Evolutionary conservation across 1,139 yeast genomes (phyloP), one percentile per base, ranked within the genome.

Genomic region (Hansenula lynferdii): DNA sequence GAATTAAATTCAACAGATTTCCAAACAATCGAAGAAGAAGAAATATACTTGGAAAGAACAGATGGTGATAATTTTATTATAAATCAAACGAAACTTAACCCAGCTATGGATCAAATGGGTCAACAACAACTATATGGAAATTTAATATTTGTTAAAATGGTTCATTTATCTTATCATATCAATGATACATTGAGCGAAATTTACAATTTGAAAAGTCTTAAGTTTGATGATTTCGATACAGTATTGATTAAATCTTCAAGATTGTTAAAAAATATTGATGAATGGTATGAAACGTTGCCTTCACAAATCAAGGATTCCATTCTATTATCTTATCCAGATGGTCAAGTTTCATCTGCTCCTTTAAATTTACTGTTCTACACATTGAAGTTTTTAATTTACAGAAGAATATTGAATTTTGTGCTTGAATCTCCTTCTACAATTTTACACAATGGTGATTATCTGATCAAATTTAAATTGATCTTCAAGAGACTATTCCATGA

Each of bases 321-420:
- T 28, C n/a, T 35, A 6, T 14, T 18, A 14, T 8, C 31, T 4
- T 22, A 28, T 9, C 22, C 41, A 2, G 34, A 33, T 8, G 22
- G 15, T 8, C 38, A 42, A 18, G 34, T 50, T 12, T 47, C 56
- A 5, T 44, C 57, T 5, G 51, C 53, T 2, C 48, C 58, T 3
- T 41, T 56, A 34, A 48, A 43, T 36, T 38, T 56, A 20, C 43
- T 48, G 5, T 54, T 49, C 33, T 53, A 53, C 30, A 39, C 53
- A 3, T 24, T 54, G 17, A 31, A 43, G 12, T 45, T 54, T 19
- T 31, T 54, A 8, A 48, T 46, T 14, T 53, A 51, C 35, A 48
- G 57, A 46, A 42, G 60, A 36, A 30, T 53, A 3, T 35, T 55
- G 17, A 47, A 46, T 30, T 36, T 40, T 8, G 50, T 49, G 30